These are phyloP conservation scores for Alternaria sp. DNA, from an alignment of 2,329 filamentous ascomycete genomes.

Conservation along the genomic window DNA sequence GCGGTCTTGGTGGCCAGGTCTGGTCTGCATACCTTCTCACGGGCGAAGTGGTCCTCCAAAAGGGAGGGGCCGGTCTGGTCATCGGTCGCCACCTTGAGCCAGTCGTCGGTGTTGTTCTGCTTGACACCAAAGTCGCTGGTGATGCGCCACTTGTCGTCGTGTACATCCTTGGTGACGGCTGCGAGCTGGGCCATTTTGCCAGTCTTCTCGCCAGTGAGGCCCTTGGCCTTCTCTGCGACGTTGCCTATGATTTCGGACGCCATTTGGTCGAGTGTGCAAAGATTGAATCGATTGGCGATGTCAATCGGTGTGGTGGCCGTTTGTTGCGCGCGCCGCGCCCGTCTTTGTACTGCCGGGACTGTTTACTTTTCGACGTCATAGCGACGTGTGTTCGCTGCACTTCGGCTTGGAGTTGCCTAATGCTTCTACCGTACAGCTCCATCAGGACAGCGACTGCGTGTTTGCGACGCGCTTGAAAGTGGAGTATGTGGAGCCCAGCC, in stretches of 20 bases:
- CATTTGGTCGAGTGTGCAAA: conserved; percentile 23
- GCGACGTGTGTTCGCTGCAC: conserved; percentile 22
- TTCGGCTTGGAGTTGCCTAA: conserved; percentile 13
- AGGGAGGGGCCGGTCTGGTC: conserved; percentile 70
- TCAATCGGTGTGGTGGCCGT: neutral
- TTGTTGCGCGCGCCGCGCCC: neutral
- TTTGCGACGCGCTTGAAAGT: conserved; percentile 11
- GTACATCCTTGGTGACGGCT: conserved; percentile 64
- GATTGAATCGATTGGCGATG: conserved; percentile 9
- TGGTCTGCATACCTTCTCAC: conserved; percentile 68
- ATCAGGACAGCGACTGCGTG: conserved; percentile 15
- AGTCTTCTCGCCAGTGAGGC: conserved; percentile 38
- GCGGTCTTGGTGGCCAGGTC: too few species aligned
- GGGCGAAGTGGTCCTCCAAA: conserved; percentile 73
- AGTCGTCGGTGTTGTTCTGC: conserved; percentile 76
- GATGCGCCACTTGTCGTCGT: conserved; percentile 62
- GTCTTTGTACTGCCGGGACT: conserved; percentile 14
- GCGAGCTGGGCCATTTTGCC: conserved; percentile 69
- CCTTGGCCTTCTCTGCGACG: conserved; percentile 41
- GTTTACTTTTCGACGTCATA: conserved; percentile 28
- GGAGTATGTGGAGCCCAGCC: conserved; percentile 9
- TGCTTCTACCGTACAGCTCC: conserved; percentile 15
- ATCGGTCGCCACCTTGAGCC: conserved; percentile 69
- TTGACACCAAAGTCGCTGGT: conserved; percentile 81
- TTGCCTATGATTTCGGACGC: conserved; percentile 40